Percentiles rank a stretch among this genome's conserved stretches.
Evolutionary conservation across 768 basidiomycete species (phyloP).

Genomic region (Psilocybe subaeruginosa): DNA sequence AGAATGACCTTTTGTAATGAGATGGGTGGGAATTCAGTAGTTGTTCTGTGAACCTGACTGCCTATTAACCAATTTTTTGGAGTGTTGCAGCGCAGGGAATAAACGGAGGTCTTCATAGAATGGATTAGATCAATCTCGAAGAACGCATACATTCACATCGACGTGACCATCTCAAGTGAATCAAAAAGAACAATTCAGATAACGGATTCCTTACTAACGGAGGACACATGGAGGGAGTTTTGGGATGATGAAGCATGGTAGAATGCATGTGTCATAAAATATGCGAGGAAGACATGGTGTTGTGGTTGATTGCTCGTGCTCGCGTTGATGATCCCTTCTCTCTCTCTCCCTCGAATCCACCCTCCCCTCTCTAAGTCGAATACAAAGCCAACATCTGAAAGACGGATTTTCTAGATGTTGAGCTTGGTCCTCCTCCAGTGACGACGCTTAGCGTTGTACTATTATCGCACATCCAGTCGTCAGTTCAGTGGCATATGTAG

Average conservation of each 20-base stretch:
- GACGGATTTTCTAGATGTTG: conserved; percentile 69
- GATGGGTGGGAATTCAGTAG: too few relatives aligned
- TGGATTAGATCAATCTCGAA: not conserved
- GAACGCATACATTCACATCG: not conserved
- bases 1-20: too few relatives aligned
- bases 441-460: conserved; percentile 96
- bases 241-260: conserved; percentile 11
- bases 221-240: not conserved
- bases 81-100: not conserved
- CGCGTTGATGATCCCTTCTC: conserved; percentile 10
- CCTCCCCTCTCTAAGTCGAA: conserved; percentile 16
- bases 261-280: conserved; percentile 19
- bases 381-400: conserved; percentile 14
- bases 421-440: conserved; percentile 99
- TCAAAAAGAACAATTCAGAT: too few relatives aligned
- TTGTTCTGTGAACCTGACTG: too few relatives aligned
- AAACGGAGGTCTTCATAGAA: not conserved
- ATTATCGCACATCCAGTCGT: conserved; percentile 8
- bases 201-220: not conserved
- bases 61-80: too few relatives aligned
- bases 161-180: not conserved
- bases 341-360: conserved; percentile 4
- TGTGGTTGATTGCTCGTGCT: conserved; percentile 16
- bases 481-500: not conserved
- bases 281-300: conserved; percentile 15